phyloP scores from a whole-genome alignment of 1,284 basidiomycete species.

The Thecaphora frezii region DNA sequence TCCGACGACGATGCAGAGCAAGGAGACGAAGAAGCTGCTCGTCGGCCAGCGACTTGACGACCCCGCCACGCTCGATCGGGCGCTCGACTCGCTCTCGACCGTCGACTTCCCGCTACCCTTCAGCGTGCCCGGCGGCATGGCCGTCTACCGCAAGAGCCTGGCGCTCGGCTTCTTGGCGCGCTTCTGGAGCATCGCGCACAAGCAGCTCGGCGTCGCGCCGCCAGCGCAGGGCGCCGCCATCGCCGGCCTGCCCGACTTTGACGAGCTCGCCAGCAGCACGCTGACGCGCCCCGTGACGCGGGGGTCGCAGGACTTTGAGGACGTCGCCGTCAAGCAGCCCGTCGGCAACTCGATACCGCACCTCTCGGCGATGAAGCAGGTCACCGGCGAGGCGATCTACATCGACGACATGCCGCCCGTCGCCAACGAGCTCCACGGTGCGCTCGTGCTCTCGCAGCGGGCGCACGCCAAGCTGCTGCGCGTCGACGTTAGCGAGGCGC shows the following conservation, averaged over 20 bases:
- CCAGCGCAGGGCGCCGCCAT: constrained; percentile 1
- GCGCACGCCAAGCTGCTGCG: constrained; percentile 57
- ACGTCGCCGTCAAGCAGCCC: constrained; percentile 38
- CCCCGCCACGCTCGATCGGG: constrained; percentile 10
- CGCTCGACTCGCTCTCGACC: constrained; percentile 31
- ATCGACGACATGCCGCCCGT: constrained; percentile 58
- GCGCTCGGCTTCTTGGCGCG: constrained; percentile 59
- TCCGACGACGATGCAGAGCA: constrained; percentile 42
- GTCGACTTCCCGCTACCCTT: constrained; percentile 56
- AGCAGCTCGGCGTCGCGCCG: constrained; percentile 7
- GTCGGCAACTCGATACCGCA: constrained; percentile 54
- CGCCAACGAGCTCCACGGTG: constrained; percentile 55
- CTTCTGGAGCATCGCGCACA: constrained; percentile 54
- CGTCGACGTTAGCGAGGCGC: constrained; percentile 53
- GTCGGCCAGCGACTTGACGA: constrained; percentile 17
- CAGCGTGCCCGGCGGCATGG: constrained; percentile 60
- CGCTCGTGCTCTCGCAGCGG: constrained; percentile 54
- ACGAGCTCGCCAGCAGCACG: constrained; percentile 30
- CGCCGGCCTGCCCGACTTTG: constrained; percentile 15
- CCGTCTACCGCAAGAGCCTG: constrained; percentile 58
- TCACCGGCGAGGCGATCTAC: constrained; percentile 59
- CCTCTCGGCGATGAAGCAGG: constrained; percentile 58
- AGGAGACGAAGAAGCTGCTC: constrained; percentile 40
- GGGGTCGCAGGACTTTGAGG: constrained; percentile 43
- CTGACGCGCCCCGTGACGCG: constrained; percentile 33